A percentile compares a stretch with the other conserved stretches of the same genome.
These are phyloP conservation scores for Capronia coronata DNA, from an alignment of 2,329 filamentous ascomycete species.

Conservation along the genomic window DNA sequence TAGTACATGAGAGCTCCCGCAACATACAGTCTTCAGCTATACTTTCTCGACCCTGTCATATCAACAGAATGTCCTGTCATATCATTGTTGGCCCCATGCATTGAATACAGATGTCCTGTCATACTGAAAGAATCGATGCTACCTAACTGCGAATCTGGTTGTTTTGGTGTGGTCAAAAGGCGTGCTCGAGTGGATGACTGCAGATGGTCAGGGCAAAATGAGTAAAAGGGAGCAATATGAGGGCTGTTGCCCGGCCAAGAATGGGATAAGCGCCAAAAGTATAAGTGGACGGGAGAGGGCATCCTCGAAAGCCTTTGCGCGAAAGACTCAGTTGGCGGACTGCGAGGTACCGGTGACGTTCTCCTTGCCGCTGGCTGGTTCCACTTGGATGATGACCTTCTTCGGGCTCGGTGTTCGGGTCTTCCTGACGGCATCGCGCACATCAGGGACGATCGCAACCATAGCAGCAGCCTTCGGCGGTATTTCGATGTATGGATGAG, in stretches of 20 bases:
- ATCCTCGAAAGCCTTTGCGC: slow-evolving; percentile 12
- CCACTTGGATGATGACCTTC: slow-evolving; percentile 36
- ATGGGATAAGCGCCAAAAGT: slow-evolving; percentile 19
- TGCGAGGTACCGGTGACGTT: slow-evolving; percentile 31
- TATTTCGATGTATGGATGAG: slow-evolving; percentile 29
- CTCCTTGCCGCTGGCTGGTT: slow-evolving; percentile 37
- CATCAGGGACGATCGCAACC: slow-evolving; percentile 31
- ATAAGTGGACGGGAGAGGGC: slow-evolving; percentile 11
- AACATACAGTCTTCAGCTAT: slow-evolving; percentile 10
- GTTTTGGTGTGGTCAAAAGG: slow-evolving; percentile 9
- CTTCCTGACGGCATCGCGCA: slow-evolving; percentile 28
- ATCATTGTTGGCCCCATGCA: slow-evolving; percentile 14
- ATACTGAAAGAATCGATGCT: slow-evolving; percentile 11
- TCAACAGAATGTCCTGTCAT: slow-evolving; percentile 10
- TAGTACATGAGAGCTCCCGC: slow-evolving; percentile 12
- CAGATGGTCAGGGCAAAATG: slow-evolving; percentile 19
- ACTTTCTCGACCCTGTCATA: slow-evolving; percentile 7
- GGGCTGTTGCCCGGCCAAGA: slow-evolving; percentile 18
- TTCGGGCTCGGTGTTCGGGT: slow-evolving; percentile 38
- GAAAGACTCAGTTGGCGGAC: slow-evolving; percentile 27
- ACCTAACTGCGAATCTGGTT: slow-evolving; percentile 5
- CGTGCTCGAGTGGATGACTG: slow-evolving; percentile 13
- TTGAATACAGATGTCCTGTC: slow-evolving; percentile 12
- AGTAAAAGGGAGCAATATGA: slow-evolving; percentile 20
- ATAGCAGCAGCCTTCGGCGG: slow-evolving; percentile 34